Evolutionary conservation across 2,329 filamentous ascomycete species (phyloP), one percentile per base, ranked within the genome.

Genomic region (Claviceps spartinae): DNA sequence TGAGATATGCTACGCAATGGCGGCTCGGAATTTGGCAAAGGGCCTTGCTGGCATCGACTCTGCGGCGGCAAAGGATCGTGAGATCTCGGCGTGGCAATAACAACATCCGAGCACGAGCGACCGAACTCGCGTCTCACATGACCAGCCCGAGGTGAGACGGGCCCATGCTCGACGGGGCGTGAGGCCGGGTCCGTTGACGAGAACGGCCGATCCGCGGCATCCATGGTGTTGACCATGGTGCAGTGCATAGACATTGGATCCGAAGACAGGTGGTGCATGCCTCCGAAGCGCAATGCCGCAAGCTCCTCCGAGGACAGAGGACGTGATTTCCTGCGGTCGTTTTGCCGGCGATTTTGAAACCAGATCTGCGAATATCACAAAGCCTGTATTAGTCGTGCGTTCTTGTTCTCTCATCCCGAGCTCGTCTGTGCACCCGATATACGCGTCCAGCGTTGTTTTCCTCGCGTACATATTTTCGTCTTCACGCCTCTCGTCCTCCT

Each of bases 331-430:
- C 91, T 81, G 60, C 91, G 81, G 66, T 94, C 88, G 68, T 94
- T 95, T 67, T 97, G 91, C 58, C 91, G 80, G 63, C 89, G 82
- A 63, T 96, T 96, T 64, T 96, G 91, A 70, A 96, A 96, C 91
- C 91, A 97, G 61, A 96, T 95, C 91, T 96, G 54, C 38, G 9
- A 11, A 20, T 43, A 13, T 4, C 20, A 13, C 41, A 34, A 34
- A 26, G 41, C 40, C 16, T 36, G 42, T 40, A 8, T 50, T 38
- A 46, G 49, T 24, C 34, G 16, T 30, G 41, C 18, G 16, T 45
- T 26, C 26, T 44, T 20, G 16, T 16, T 24, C 26, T n/a, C 13
- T 26, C 42, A 7, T 26, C 20, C 42, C 13, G 42, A 44, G 22
- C 42, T 44, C 38, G 22, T 20, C 24, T 26, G 16, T 6, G 43